These are phyloP conservation scores for Nemania diffusa DNA, from an alignment of 2,329 filamentous ascomycete genomes.

Conservation along the genomic window DNA sequence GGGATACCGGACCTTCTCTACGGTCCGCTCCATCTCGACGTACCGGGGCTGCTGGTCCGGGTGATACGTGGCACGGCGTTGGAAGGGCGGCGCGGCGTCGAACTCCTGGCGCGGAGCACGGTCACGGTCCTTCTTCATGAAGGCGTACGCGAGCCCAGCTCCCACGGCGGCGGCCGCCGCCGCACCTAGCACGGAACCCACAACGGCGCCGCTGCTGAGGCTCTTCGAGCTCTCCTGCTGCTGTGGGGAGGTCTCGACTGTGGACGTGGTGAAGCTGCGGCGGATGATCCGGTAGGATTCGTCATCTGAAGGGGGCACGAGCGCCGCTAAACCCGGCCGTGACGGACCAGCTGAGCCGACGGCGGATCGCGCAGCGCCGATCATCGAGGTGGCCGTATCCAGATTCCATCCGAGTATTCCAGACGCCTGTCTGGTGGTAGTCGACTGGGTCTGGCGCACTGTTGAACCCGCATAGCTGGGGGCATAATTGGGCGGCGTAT, in stretches of 20 bases:
- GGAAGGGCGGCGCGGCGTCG: constrained; percentile 52
- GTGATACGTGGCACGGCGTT: constrained; percentile 59
- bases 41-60: constrained; percentile 51
- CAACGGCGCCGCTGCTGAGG: constrained; percentile 65
- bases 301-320: constrained; percentile 33
- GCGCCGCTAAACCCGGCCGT: constrained; percentile 38
- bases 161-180: constrained; percentile 75
- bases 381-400: constrained; percentile 53
- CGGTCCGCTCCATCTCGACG: constrained; percentile 52
- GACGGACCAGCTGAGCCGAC: constrained; percentile 38
- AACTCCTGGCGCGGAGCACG: constrained; percentile 55
- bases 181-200: constrained; percentile 81
- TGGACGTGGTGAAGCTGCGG: constrained; percentile 52
- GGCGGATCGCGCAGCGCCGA: constrained; percentile 39
- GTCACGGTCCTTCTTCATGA: constrained; percentile 68
- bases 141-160: constrained; percentile 72
- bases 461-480: constrained; percentile 51
- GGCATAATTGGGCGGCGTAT: constrained; percentile 55
- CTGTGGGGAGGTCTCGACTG: constrained; percentile 43
- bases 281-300: constrained; percentile 46
- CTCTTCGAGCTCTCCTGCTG: constrained; percentile 39
- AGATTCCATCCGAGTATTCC: constrained; percentile 63
- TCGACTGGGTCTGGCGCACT: constrained; percentile 51
- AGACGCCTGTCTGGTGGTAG: constrained; percentile 53
- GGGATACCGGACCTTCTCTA: constrained; percentile 54